phyloP scores from a whole-genome alignment of 257 asterid genomes.

The Penstemon newberryi region DNA sequence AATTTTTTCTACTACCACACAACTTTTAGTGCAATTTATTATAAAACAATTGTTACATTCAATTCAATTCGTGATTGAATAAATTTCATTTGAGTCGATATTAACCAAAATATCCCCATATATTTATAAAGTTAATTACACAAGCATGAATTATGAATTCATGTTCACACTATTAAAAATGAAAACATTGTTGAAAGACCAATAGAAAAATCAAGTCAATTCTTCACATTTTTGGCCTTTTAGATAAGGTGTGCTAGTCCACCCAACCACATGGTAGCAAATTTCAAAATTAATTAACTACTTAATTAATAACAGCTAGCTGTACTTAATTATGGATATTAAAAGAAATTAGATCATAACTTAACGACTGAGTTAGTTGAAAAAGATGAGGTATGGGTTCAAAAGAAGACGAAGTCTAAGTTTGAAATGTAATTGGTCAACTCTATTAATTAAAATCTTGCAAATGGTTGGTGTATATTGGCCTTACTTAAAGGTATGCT shows the following conservation, averaged over 20 bases:
- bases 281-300: not conserved
- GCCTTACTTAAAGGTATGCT: too few species aligned
- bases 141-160: too few species aligned
- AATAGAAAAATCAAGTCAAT: slow-evolving; percentile 25
- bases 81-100: too few species aligned
- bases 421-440: slow-evolving; percentile 24
- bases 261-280: slow-evolving; percentile 19
- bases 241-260: not conserved
- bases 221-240: not conserved
- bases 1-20: not conserved
- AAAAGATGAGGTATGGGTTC: not conserved
- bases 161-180: too few species aligned
- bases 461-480: not conserved
- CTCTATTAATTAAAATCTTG: not conserved
- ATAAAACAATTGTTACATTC: too few species aligned
- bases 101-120: too few species aligned
- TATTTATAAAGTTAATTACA: too few species aligned
- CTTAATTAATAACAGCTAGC: slow-evolving; percentile 3
- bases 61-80: too few species aligned
- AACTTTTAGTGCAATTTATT: too few species aligned
- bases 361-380: not conserved
- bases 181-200: not conserved
- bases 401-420: slow-evolving; percentile 1
- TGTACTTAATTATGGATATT: not conserved
- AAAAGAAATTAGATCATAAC: not conserved